These are phyloP conservation scores for Kluyveromyces dobzhanskii DNA, from an alignment of 805 yeast genomes.

Conservation along the genomic window DNA sequence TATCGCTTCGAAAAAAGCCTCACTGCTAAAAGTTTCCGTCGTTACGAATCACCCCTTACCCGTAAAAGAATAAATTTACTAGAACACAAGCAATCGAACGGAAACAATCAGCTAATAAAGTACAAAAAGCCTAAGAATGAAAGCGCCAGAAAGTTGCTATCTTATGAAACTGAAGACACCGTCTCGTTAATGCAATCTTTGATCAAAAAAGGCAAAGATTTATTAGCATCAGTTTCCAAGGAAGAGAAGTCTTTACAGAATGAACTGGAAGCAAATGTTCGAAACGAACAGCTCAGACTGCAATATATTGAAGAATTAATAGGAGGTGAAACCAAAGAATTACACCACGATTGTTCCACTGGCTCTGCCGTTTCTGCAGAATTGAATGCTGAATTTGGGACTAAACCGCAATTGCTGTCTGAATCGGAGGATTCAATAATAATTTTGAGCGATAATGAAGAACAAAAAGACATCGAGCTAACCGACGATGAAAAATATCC, in stretches of 20 bases:
- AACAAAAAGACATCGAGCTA: no score
- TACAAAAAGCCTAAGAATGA: no score
- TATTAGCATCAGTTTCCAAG: conserved; percentile 12
- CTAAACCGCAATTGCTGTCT: no score
- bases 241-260: conserved; percentile 10
- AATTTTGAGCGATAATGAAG: conserved; percentile 4
- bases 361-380: no score
- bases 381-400: no score
- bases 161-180: conserved; percentile 5
- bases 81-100: neutral
- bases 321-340: neutral
- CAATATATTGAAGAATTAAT: conserved; percentile 1
- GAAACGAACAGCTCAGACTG: neutral
- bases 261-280: conserved; percentile 9
- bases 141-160: no score
- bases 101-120: no score
- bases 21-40: neutral
- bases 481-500: no score
- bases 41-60: conserved; percentile 1
- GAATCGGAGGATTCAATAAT: neutral
- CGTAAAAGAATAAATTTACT: neutral
- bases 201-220: conserved; percentile 17
- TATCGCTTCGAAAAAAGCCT: neutral
- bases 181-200: conserved; percentile 17
- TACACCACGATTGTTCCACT: no score